Evolutionary conservation across 257 asterid species (phyloP).

Genomic region (Mentha longifolia): DNA sequence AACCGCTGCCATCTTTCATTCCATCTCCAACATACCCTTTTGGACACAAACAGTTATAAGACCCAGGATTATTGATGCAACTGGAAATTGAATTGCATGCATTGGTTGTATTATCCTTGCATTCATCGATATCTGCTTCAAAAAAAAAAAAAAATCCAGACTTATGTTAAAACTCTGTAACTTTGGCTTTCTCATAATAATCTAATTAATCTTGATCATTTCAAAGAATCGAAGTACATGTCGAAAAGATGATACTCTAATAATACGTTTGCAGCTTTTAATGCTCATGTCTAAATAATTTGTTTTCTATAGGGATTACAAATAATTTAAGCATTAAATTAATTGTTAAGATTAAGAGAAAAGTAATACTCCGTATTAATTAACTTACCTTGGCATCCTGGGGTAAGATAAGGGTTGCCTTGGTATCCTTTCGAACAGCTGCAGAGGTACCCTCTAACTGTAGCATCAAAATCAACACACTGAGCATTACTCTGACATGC

Average conservation of each 20-base stretch:
- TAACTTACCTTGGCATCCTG: slow-evolving; percentile 27
- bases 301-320: no score
- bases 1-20: not conserved
- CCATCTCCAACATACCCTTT: not conserved
- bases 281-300: no score
- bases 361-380: not conserved
- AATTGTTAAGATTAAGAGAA: no score
- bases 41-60: not conserved
- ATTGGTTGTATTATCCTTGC: not conserved
- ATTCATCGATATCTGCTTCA: slow-evolving; percentile 25
- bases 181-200: no score
- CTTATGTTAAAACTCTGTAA: no score
- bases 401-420: slow-evolving; percentile 32
- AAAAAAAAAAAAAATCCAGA: not conserved
- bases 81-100: not conserved
- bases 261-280: no score
- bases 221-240: no score
- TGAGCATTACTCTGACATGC: slow-evolving; percentile 3
- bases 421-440: slow-evolving; percentile 15
- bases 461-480: slow-evolving; percentile 19
- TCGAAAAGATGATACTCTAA: no score
- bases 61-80: not conserved
- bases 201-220: no score
- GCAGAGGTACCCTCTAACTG: slow-evolving; percentile 24
- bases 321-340: no score